Conservation (phyloP, 148 eudicot species). For the Dysphania ambrosioides region DNA sequence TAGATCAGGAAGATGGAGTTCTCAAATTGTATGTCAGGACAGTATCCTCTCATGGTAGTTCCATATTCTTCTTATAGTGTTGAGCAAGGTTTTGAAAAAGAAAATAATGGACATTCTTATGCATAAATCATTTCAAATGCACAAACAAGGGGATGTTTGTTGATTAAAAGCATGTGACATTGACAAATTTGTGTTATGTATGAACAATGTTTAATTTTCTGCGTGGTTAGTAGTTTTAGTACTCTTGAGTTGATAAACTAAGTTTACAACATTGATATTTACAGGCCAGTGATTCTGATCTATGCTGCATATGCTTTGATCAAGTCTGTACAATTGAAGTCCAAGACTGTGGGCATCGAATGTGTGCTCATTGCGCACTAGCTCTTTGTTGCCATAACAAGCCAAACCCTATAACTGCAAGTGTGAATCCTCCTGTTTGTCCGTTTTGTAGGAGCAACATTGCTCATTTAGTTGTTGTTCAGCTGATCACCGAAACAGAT, state of each 20-base stretch:
- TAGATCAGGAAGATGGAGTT: background rate
- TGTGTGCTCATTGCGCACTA: slow-evolving; percentile 95
- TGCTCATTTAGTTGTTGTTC: slow-evolving; percentile 59
- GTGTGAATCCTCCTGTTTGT: slow-evolving; percentile 71
- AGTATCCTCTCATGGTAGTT: background rate
- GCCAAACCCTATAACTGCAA: slow-evolving; percentile 73
- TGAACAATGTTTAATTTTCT: background rate
- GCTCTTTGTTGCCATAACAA: slow-evolving; percentile 95
- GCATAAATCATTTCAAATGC: background rate
- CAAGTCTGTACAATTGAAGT: slow-evolving; percentile 95
- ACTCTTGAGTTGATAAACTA: background rate
- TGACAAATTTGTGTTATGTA: background rate
- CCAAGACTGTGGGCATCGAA: slow-evolving; percentile 89
- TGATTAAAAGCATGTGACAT: background rate
- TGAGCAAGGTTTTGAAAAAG: background rate
- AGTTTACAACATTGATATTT: slow-evolving; percentile 12
- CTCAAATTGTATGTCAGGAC: background rate
- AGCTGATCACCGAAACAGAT: slow-evolving; percentile 32
- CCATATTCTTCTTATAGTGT: no score
- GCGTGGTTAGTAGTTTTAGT: no score
- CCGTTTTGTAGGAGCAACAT: slow-evolving; percentile 95
- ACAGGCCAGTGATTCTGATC: slow-evolving; percentile 77
- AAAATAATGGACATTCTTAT: background rate
- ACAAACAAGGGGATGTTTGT: background rate
- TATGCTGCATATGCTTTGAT: slow-evolving; percentile 95